These are phyloP conservation scores for Boletus tomentosulus DNA, from an alignment of 768 basidiomycete species.

Conservation along the genomic window DNA sequence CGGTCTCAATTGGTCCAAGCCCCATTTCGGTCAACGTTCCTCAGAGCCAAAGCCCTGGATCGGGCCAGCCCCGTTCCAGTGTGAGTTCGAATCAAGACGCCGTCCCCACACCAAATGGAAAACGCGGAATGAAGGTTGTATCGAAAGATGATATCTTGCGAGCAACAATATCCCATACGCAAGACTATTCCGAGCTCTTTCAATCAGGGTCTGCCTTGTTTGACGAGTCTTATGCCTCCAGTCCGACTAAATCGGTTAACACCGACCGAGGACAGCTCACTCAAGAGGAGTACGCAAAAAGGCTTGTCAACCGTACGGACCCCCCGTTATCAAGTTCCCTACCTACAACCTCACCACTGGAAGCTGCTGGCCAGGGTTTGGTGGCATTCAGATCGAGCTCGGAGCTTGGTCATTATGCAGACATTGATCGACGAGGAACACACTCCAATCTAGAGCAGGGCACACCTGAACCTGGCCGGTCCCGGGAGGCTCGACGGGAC, in stretches of 20 bases:
- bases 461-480: conserved; percentile 53
- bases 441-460: conserved; percentile 37
- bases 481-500: conserved; percentile 45
- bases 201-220: conserved; percentile 30
- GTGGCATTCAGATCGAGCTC: conserved; percentile 61
- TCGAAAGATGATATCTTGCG: conserved; percentile 61
- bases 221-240: conserved; percentile 38
- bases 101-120: conserved; percentile 20
- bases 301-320: conserved; percentile 46
- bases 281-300: conserved; percentile 32
- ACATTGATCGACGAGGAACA: conserved; percentile 42
- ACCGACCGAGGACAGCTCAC: conserved; percentile 24
- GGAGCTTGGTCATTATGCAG: conserved; percentile 77
- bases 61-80: conserved; percentile 55
- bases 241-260: conserved; percentile 51
- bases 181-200: conserved; percentile 57
- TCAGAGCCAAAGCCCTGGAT: conserved; percentile 24
- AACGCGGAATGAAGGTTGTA: conserved; percentile 40
- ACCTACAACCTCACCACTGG: conserved; percentile 46
- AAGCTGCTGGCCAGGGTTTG: conserved; percentile 28
- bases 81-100: conserved; percentile 40
- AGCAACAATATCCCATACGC: conserved; percentile 50
- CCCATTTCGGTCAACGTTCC: conserved; percentile 23
- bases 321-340: conserved; percentile 61
- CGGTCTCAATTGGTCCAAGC: conserved; percentile 35